A percentile compares a stretch with the other conserved stretches of the same genome.
phyloP scores from a whole-genome alignment of 768 basidiomycete genomes.

The Russula dissimulans region DNA sequence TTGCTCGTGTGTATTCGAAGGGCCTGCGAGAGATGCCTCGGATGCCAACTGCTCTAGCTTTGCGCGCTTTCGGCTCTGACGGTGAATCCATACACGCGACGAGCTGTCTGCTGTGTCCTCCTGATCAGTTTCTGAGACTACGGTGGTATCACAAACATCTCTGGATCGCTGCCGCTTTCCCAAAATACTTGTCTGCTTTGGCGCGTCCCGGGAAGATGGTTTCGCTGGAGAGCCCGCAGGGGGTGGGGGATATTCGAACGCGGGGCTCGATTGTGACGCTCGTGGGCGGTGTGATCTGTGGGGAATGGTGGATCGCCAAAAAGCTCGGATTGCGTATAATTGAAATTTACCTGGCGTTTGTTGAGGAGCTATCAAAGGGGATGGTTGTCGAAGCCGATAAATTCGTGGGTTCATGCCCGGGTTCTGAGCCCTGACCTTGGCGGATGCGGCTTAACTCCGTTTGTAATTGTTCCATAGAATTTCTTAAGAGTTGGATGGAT shows the following conservation, averaged over 20 bases:
- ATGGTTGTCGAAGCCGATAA: conserved; percentile 3
- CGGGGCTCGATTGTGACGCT: conserved; percentile 8
- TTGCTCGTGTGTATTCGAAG: background rate
- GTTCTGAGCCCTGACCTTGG: background rate
- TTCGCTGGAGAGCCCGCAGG: conserved; percentile 16
- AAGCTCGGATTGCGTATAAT: background rate
- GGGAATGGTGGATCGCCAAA: background rate
- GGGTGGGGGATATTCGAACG: conserved; percentile 19
- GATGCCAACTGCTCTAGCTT: conserved; percentile 26
- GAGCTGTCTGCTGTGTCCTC: conserved; percentile 32
- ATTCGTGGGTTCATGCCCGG: conserved; percentile 10
- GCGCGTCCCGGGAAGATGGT: conserved; percentile 26
- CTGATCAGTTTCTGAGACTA: conserved; percentile 35
- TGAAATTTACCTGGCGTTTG: conserved; percentile 8
- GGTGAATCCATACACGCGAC: conserved; percentile 30
- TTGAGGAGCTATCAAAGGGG: conserved; percentile 2
- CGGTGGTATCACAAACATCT: conserved; percentile 34
- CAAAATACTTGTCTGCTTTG: conserved; percentile 36
- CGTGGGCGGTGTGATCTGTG: conserved; percentile 1
- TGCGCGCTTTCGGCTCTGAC: conserved; percentile 46
- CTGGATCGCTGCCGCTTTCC: conserved; percentile 62
- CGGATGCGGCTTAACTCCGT: conserved; percentile 14
- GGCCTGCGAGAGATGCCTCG: conserved; percentile 8
- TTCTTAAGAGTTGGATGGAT: conserved; percentile 14
- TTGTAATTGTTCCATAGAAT: conserved; percentile 14